Evolutionary conservation across 176 grass and related monocot genomes (phyloP), one percentile per base, ranked within the genome.

Genomic region (Guadua angustifolia): DNA sequence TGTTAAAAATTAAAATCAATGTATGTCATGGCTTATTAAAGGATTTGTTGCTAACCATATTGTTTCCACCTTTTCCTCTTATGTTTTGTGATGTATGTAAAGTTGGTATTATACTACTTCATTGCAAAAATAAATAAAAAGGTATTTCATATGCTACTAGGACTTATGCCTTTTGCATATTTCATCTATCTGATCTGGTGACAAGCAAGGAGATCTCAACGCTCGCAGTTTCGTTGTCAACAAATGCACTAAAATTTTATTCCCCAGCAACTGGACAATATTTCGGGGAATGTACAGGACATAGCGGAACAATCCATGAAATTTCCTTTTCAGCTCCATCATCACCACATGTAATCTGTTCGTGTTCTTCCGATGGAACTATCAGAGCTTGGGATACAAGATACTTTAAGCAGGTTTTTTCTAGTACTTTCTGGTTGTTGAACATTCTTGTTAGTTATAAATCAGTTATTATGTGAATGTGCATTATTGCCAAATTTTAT

Each of bases 381-480:
- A 77, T 98, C 55, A 95, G 93, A 91, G 91, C 93, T 45, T 98
- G 95, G 95, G 95, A 98, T 82, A 85, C 89, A 55, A 98, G 95
- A 68, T 91, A 58, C 85, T 92, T 92, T 59, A 88, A 98, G 47
- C 92, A 95, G 95, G 95, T 98, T 83, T 82, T 6, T 78, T 79
- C 21, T 76, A n/a, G 16, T 35, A 68, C 15, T 24, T 53, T 71
- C 26, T 77, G 69, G 9, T 69, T 81, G 12, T 36, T 10, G 13
- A 35, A 13, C 52, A 12, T 25, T 78, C 12, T 44, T 71, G 29
- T 71, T 60, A 38, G 32, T 43, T 35, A 13, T 26, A 57, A 6
- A 57, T 19, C 45, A 46, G 13, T 19, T 36, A 13, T 40, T 38
- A 57, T 66, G 5, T 38, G 13, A 18, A 36, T 79, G 1, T 56